Base-by-base conservation (phyloP, 2,329 filamentous ascomycete genomes). In the Zymoseptoria ardabiliae region DNA sequence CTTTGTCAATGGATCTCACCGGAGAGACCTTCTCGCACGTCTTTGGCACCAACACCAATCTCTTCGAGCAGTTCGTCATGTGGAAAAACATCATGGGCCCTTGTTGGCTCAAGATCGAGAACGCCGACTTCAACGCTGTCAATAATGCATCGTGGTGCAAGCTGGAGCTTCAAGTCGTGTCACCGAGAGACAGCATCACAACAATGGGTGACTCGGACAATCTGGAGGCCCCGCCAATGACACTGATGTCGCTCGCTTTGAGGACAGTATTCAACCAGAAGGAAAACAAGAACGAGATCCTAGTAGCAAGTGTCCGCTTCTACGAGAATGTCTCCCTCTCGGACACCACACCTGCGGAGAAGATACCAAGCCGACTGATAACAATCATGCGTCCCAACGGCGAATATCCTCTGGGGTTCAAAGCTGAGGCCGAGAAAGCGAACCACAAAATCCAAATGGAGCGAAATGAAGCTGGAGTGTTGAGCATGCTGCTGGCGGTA, bases 71-170 rank as follows among this genome's bases (percentile, higher is more conserved):
- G 68, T 99, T 99, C 71, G 94, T 99, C 20, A 81, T 99, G 4
- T 97, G 92, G 89, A 97, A 97, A 77, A 96, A 96, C 71, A 90
- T 99, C 68, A 99, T 97, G 93, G 94, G 94, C 1, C 94, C 94
- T 28, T 97, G 94, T 73, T 99, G 94, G 94, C 82, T 99, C 52
- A 92, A 88, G 71, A 94, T 99, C 58, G 83, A 91, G 65, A 87
- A 89, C 65, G 89, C 89, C 28, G 87, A 97, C 72, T 97, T 96
- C 71, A 82, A 83, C 19, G 81, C 88, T 5, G 81, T 97, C 66
- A 93, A 91, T 74, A 97, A 97, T 68, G 89, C 91, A 10, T 99
- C 94, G 0, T 94, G 95, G 83, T 97, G 94, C 80, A 97, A 97
- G 75, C 84, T 99, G 10, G 94, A 99, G 75, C 86, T 96, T 54